Conservation (phyloP, 1,284 basidiomycete species). For the Coniophora puteana region DNA sequence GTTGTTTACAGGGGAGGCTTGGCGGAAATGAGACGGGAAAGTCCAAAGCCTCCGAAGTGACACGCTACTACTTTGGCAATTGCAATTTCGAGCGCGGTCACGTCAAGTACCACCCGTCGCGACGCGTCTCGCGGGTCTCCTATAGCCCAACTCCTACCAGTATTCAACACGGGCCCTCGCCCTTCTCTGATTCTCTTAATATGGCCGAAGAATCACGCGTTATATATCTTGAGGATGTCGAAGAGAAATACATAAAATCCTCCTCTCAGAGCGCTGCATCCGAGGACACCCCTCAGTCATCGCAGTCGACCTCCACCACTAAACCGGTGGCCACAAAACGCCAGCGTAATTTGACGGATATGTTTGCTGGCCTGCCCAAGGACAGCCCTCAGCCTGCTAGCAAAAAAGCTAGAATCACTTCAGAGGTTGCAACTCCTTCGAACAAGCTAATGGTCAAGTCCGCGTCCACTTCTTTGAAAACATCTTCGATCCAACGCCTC, state of each 20-base stretch:
- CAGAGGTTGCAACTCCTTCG: too few relatives aligned
- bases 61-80: constrained; percentile 2
- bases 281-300: constrained; percentile 12
- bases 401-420: constrained; percentile 45
- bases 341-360: constrained; percentile 62
- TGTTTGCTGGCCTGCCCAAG: constrained; percentile 45
- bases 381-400: constrained; percentile 22
- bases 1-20: constrained; percentile 1
- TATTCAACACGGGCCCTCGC: constrained; percentile 5
- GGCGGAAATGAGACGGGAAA: constrained; percentile 6
- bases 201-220: constrained; percentile 35
- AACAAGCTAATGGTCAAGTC: constrained; percentile 14
- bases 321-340: constrained; percentile 43
- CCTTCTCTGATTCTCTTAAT: constrained; percentile 10
- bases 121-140: background rate
- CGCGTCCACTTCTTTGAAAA: constrained; percentile 6
- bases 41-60: constrained; percentile 6
- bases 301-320: constrained; percentile 13
- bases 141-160: background rate
- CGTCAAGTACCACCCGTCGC: background rate
- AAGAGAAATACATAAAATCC: constrained; percentile 15
- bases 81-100: background rate
- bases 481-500: constrained; percentile 37
- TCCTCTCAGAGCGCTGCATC: constrained; percentile 15
- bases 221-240: constrained; percentile 60